phyloP scores from a whole-genome alignment of 139 green algal genomes.

The Picochlorum costavermella region DNA sequence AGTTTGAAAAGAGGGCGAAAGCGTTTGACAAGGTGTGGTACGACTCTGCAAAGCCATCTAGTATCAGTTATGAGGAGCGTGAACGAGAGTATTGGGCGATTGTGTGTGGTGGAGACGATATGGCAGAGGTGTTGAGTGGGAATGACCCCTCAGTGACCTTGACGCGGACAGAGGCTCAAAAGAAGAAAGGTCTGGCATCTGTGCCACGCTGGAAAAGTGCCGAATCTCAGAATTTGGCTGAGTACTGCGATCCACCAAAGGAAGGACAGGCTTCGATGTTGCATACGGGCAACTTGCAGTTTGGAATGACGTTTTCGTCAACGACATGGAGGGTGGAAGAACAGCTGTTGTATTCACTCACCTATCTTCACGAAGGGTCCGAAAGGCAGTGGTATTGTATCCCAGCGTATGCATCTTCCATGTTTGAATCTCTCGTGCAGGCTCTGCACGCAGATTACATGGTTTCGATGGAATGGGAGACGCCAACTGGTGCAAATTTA shows the following conservation, averaged over 20 bases:
- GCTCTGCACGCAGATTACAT: slow-evolving; percentile 58
- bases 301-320: slow-evolving; percentile 67
- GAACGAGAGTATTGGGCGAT: slow-evolving; percentile 90
- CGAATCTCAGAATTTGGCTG: slow-evolving; percentile 43
- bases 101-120: slow-evolving; percentile 69
- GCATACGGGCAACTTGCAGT: slow-evolving; percentile 38
- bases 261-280: not conserved
- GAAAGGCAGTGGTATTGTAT: slow-evolving; percentile 63
- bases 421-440: slow-evolving; percentile 56
- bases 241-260: slow-evolving; percentile 55
- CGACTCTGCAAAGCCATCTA: slow-evolving; percentile 13
- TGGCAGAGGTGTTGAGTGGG: slow-evolving; percentile 69
- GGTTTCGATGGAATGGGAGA: slow-evolving; percentile 33
- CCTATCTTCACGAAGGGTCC: slow-evolving; percentile 77
- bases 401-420: slow-evolving; percentile 43
- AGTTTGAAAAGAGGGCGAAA: slow-evolving; percentile 47
- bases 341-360: slow-evolving; percentile 87
- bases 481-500: slow-evolving; percentile 72
- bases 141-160: slow-evolving; percentile 39
- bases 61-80: slow-evolving; percentile 23
- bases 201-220: slow-evolving; percentile 32
- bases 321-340: slow-evolving; percentile 85
- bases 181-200: slow-evolving; percentile 43
- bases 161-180: slow-evolving; percentile 41
- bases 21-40: slow-evolving; percentile 47